Conservation (phyloP, 257 asterid species). For the Knoxia roxburghii region DNA sequence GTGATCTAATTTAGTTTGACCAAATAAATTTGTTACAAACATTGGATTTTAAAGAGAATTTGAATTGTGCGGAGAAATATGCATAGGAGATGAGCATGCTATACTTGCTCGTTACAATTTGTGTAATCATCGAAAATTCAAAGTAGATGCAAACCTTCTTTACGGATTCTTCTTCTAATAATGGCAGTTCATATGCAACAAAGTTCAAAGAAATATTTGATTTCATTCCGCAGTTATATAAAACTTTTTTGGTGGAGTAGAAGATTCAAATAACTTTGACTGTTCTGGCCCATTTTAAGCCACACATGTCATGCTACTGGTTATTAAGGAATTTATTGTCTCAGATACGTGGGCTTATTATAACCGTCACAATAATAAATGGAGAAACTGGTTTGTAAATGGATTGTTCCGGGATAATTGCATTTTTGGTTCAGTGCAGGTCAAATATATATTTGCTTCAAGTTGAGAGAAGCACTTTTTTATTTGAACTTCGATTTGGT, state of each 20-base stretch:
- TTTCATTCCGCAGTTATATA: neutral
- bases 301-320: no score
- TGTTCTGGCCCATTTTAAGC: neutral
- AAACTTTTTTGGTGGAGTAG: neutral
- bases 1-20: neutral
- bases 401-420: neutral
- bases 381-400: neutral
- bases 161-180: no score
- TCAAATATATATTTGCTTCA: neutral
- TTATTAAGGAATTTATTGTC: neutral
- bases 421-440: no score
- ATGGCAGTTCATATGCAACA: neutral
- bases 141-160: neutral
- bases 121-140: neutral
- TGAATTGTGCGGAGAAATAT: neutral
- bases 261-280: neutral
- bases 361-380: neutral
- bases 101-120: neutral
- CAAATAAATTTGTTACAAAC: neutral
- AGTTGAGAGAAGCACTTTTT: neutral
- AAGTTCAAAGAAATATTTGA: neutral
- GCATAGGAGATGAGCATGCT: neutral
- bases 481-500: neutral
- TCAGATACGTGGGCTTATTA: neutral
- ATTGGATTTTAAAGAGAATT: neutral